These are phyloP conservation scores for Stachybotrys chartarum DNA, from an alignment of 2,329 filamentous ascomycete genomes.

Conservation along the genomic window DNA sequence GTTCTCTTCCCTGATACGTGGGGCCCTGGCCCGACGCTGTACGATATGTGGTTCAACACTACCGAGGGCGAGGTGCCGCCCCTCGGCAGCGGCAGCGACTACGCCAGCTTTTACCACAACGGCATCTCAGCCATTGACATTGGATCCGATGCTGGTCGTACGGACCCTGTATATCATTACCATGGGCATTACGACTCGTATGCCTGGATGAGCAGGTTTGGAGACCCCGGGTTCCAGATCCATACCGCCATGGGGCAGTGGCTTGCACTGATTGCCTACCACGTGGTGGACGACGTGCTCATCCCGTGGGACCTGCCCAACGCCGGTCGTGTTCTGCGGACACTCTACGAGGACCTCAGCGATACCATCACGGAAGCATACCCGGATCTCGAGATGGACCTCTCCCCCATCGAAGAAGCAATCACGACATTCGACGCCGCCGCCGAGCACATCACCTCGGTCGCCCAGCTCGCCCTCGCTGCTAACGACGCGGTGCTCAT, in stretches of 20 bases:
- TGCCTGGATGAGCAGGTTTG: slow-evolving; percentile 44
- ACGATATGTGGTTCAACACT: slow-evolving; percentile 11
- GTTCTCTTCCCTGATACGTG: slow-evolving; percentile 9
- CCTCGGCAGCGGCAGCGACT: background rate
- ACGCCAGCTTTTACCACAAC: slow-evolving; percentile 1
- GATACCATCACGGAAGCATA: background rate
- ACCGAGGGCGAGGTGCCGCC: slow-evolving; percentile 6
- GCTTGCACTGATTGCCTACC: slow-evolving; percentile 7
- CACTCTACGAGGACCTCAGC: background rate
- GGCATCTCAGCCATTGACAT: slow-evolving; percentile 2
- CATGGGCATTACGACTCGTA: slow-evolving; percentile 17
- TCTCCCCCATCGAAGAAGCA: background rate
- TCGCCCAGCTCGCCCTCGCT: background rate
- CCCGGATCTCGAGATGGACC: background rate
- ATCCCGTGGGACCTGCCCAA: slow-evolving; percentile 7
- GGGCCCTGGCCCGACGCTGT: slow-evolving; percentile 7
- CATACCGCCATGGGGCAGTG: slow-evolving; percentile 41
- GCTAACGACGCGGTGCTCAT: background rate
- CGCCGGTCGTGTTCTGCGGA: slow-evolving; percentile 9
- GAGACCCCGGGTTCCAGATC: slow-evolving; percentile 40
- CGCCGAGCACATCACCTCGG: background rate
- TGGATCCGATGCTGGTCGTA: slow-evolving; percentile 4
- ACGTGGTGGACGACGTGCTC: background rate
- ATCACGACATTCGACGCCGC: background rate
- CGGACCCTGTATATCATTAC: slow-evolving; percentile 1